Evolutionary conservation across 2,329 filamentous ascomycete genomes (phyloP).

Genomic region (Nakataea oryzae): DNA sequence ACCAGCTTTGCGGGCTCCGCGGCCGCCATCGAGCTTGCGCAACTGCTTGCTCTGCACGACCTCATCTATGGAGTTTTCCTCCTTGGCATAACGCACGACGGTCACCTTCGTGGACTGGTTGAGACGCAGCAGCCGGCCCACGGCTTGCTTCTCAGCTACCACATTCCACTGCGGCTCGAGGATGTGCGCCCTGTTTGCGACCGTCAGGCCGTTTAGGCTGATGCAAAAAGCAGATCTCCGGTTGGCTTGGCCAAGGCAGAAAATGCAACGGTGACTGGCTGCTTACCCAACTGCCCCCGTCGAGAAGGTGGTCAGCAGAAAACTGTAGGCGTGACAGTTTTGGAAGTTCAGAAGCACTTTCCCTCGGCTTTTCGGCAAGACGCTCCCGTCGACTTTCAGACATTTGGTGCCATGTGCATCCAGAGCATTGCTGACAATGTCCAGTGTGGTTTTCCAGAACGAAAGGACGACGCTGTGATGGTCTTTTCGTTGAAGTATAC

Average conservation of each 20-base stretch:
- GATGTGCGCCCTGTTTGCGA: slow-evolving; percentile 14
- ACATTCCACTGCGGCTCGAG: slow-evolving; percentile 10
- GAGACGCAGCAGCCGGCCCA: slow-evolving; percentile 8
- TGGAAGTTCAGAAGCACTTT: neutral
- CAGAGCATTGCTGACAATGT: neutral
- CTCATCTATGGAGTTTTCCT: slow-evolving; percentile 7
- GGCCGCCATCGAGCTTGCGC: neutral
- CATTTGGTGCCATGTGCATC: neutral
- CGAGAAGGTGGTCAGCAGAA: neutral
- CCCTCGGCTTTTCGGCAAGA: neutral
- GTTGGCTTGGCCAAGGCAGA: neutral
- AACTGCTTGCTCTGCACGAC: neutral
- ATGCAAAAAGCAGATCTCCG: neutral
- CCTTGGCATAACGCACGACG: slow-evolving; percentile 7
- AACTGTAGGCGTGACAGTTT: neutral
- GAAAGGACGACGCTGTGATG: neutral
- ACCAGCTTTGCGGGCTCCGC: neutral
- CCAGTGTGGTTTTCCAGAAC: neutral
- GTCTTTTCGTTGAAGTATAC: neutral
- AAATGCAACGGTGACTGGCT: neutral
- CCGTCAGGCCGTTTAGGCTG: slow-evolving; percentile 5
- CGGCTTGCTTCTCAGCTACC: slow-evolving; percentile 9
- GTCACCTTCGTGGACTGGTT: slow-evolving; percentile 6
- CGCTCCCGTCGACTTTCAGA: neutral
- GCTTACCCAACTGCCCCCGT: neutral